Evolutionary conservation across 768 basidiomycete genomes (phyloP).

Genomic region (Saitozyma sp.): DNA sequence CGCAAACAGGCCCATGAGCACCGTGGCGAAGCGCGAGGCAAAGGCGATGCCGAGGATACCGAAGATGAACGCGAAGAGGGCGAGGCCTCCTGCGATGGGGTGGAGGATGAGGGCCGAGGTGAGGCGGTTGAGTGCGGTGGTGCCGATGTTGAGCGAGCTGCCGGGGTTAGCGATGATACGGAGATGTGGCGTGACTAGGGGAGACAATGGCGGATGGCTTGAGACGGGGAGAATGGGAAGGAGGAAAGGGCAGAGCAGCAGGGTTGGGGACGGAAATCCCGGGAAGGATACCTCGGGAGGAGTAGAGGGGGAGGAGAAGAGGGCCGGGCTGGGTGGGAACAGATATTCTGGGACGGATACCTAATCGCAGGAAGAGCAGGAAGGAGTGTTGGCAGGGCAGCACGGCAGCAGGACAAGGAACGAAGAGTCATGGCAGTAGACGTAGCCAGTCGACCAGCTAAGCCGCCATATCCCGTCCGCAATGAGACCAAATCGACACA

Average conservation of each 20-base stretch:
- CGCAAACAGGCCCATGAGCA: conserved; percentile 71
- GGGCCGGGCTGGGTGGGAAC: background rate
- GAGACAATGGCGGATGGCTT: no score
- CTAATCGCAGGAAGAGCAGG: no score
- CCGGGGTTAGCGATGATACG: background rate
- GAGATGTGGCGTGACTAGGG: no score
- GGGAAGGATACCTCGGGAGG: conserved; percentile 38
- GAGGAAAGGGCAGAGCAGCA: no score
- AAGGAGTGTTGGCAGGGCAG: no score
- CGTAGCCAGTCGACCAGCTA: no score
- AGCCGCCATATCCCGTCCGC: no score
- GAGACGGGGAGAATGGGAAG: no score
- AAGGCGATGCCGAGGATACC: conserved; percentile 60
- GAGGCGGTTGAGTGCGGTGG: conserved; percentile 64
- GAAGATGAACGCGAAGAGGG: conserved; percentile 42
- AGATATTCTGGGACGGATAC: background rate
- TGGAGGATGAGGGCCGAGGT: conserved; percentile 74
- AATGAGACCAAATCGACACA: no score
- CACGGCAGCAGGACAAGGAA: no score
- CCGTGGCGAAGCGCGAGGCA: conserved; percentile 70
- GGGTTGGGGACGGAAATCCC: no score
- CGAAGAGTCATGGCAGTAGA: no score
- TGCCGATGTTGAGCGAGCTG: conserved; percentile 57
- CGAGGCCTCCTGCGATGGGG: conserved; percentile 63
- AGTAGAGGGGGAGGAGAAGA: conserved; percentile 16